Base-by-base conservation (phyloP, 2,329 filamentous ascomycete genomes). In the Penicillium griseofulvum region DNA sequence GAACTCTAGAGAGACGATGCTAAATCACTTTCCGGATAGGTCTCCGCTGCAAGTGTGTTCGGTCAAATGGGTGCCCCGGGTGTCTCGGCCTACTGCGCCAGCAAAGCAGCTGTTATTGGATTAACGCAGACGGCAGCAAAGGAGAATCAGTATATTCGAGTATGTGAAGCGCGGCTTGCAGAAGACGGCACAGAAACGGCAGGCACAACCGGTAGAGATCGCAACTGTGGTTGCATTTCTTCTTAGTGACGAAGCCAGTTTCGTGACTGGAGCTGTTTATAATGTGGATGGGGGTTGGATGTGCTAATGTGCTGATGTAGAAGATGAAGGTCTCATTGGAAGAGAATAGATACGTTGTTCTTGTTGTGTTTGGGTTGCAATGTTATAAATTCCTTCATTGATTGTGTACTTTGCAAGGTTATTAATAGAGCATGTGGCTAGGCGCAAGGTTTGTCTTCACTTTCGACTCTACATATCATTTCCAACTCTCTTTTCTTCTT, bases 61-160 rank as follows among this genome's bases (percentile, higher is more conserved):
- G 58, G 58, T 7, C 56, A 58, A 28, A 52, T 61, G 31, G 54
- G 56, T n/a, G 45, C 56, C 1, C 56, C 56, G 14, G 56, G 56
- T n/a, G 48, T 54, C 9, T 56, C 72, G 1, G 74, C 76, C 0
- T 78, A 79, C 56, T 74, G 69, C n/a, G 68, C 71, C 3, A 72
- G 71, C 11, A 80, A 80, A 60, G 77, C 74, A 52, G 78, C 69
- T 2, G 66, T 80, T 5, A 70, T 79, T 14, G 77, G 76, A 2
- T 65, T 80, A 26, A 76, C 75, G 3, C 76, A 76, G 37, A 64
- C 67, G 10, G 71, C 71, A 10, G 68, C 72, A 11, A 70, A 68
- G 43, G 72, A 75, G 45, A 69, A 67, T 8, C 57, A 66, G 22
- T 58, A 65, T 8, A 72, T 76, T 44, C 61, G 73, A 19, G 69